Conservation (phyloP, 2,329 filamentous ascomycete species). For the Talaromyces verruculosus region DNA sequence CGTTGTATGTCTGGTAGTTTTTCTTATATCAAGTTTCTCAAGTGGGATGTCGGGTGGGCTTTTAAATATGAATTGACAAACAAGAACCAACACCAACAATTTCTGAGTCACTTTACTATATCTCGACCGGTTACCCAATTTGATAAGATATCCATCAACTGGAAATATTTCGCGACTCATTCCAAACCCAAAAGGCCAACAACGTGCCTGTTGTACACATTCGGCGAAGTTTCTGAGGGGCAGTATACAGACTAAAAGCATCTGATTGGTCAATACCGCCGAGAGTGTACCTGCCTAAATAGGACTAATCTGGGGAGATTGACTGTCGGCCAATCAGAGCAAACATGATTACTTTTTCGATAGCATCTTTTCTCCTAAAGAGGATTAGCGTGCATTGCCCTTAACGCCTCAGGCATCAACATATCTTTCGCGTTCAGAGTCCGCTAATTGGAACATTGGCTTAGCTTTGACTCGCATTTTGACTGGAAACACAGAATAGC, state of each 20-base stretch:
- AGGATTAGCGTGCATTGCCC: neutral
- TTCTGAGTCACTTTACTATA: too few species aligned
- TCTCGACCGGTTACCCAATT: too few species aligned
- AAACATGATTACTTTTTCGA: neutral
- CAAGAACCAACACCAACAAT: neutral
- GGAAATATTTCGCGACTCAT: neutral
- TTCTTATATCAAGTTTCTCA: neutral
- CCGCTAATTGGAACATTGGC: neutral
- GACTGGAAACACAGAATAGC: neutral
- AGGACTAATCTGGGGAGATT: neutral
- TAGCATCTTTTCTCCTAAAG: conserved; percentile 4
- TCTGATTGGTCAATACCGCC: neutral
- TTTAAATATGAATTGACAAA: neutral
- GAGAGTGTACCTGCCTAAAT: neutral
- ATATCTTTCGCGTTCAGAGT: neutral
- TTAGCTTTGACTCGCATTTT: neutral
- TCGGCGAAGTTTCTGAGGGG: neutral
- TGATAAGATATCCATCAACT: neutral
- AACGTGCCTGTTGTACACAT: neutral
- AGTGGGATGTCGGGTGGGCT: neutral
- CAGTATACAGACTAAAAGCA: neutral
- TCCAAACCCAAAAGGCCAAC: neutral
- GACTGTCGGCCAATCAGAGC: neutral
- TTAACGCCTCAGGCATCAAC: neutral
- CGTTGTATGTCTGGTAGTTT: neutral